Evolutionary conservation across 2,329 filamentous ascomycete species (phyloP), one percentile per base, ranked within the genome.

Genomic region (Penicillium fuscoglaucum): DNA sequence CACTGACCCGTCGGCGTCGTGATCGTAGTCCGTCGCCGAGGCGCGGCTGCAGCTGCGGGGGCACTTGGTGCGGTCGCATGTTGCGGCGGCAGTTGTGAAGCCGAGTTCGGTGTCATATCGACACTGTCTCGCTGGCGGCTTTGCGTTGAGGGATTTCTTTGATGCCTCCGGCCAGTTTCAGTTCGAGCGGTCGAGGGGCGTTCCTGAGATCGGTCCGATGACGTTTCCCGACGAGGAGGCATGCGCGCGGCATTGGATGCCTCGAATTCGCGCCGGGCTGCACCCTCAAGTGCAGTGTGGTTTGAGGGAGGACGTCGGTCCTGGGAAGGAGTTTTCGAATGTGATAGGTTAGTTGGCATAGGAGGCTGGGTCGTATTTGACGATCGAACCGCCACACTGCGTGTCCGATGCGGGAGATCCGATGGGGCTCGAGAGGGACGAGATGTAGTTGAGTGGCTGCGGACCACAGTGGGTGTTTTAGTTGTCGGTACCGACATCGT

Each of bases 1-100:
- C 93, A 99, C 80, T 93, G 91, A 58, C 95, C 95, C 13, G 93
- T 92, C 47, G 90, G 87, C 3, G 93, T 92, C 52, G 90, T 90
- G 72, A 99, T 96, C 41, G 90, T 93, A 13, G 93, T 97, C 69
- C 87, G 79, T 66, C 86, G 79, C 55, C 81, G 77, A 13, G 82
- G 76, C 58, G 74, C 62, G 44, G 73, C 61, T 54, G 65, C 61
- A 46, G 60, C 67, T 68, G 74, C 63, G 73, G 77, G 58, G 44
- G 61, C 63, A 55, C 64, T 66, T 37, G 71, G 57, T 6, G 44
- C 64, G 52, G 72, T 68, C 47, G 82, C 79, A 62, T 75, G 67
- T 52, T 84, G 79, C 48, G 84, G 76, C 44, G 82, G 79, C 62
- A 81, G 78, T 68, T 86, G 86, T 58, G 82, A 76, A 60, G 78